Percentiles rank a stretch among this genome's conserved stretches.
phyloP scores from a whole-genome alignment of 169 alveolate genomes.

The Plasmodium gonderi region DNA sequence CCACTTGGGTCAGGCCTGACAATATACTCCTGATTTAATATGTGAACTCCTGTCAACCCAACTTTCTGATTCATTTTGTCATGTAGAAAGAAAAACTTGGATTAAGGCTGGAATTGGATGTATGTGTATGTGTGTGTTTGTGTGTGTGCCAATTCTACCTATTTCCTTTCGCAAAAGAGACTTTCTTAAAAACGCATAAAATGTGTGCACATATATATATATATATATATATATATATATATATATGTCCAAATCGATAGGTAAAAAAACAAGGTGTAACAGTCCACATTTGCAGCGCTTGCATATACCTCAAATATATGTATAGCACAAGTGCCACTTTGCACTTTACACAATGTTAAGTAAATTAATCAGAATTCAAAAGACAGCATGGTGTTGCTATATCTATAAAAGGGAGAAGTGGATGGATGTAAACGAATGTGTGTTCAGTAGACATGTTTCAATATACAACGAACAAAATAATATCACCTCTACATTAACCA shows the following conservation, averaged over 20 bases:
- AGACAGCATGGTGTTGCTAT: background rate
- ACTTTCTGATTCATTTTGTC: background rate
- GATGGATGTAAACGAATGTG: background rate
- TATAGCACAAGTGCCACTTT: background rate
- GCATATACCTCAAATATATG: background rate
- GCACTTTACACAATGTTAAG: background rate
- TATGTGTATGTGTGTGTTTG: too few relatives aligned
- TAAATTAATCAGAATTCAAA: background rate
- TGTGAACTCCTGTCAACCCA: background rate
- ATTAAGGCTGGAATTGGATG: background rate
- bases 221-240: background rate
- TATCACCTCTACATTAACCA: too few relatives aligned
- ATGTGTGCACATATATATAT: background rate
- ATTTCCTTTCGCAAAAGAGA: background rate
- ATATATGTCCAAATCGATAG: background rate
- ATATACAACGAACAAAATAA: too few relatives aligned
- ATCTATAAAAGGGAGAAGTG: conserved; percentile 1
- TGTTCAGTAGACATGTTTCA: background rate
- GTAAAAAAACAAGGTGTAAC: background rate
- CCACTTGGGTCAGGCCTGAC: background rate
- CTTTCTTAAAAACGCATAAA: background rate
- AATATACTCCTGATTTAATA: background rate
- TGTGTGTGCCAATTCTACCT: background rate
- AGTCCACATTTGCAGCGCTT: background rate
- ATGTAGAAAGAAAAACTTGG: background rate